These are phyloP conservation scores for Tillandsia leiboldiana DNA, from an alignment of 176 grass and related monocot species.

Conservation along the genomic window DNA sequence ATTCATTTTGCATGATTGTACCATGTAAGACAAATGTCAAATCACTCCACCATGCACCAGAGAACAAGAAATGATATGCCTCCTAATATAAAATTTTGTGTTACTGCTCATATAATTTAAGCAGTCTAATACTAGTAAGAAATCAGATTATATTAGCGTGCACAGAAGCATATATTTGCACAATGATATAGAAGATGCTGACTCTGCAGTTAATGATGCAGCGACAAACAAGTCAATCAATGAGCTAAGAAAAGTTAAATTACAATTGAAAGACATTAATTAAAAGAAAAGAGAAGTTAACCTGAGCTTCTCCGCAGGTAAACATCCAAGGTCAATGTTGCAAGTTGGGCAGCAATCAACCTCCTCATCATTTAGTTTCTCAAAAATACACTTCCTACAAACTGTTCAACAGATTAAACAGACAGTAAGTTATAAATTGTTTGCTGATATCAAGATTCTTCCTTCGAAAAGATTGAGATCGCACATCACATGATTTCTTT, in stretches of 20 bases:
- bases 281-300: constrained; percentile 18
- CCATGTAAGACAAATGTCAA: too few relatives aligned
- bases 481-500: neutral
- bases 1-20: too few relatives aligned
- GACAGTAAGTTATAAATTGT: constrained; percentile 18
- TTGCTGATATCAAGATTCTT: neutral
- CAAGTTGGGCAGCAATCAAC: constrained; percentile 68
- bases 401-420: constrained; percentile 37
- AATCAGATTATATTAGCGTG: neutral
- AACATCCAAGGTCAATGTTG: constrained; percentile 51
- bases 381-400: constrained; percentile 80
- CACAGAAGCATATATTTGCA: neutral
- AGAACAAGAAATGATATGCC: too few relatives aligned
- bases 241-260: neutral
- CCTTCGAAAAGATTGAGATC: constrained; percentile 10
- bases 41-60: too few relatives aligned
- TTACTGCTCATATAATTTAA: too few relatives aligned
- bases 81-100: too few relatives aligned
- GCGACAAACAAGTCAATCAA: neutral
- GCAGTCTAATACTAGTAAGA: neutral
- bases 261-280: constrained; percentile 1
- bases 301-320: constrained; percentile 88
- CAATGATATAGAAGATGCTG: neutral
- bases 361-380: constrained; percentile 73
- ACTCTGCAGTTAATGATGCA: neutral